Evolutionary conservation across 2,329 filamentous ascomycete species (phyloP), one percentile per base, ranked within the genome.

Genomic region (Aspergillus caelatus): DNA sequence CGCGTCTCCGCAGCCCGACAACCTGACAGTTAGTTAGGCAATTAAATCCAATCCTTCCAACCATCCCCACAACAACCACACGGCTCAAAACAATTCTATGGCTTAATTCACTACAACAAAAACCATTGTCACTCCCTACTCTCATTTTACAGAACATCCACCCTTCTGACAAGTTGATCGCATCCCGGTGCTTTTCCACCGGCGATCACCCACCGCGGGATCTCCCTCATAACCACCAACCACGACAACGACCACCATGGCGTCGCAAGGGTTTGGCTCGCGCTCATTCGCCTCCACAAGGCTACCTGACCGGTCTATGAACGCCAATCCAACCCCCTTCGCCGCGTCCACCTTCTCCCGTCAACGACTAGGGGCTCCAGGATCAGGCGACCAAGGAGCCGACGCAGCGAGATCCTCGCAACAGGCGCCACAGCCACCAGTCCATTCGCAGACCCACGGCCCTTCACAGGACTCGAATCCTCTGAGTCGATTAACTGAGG

Each of bases 401-500:
- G 73, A 77, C 26, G 68, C 67, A 50, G 65, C 67, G 21, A 76
- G 75, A 60, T 64, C 71, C 43, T 68, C 68, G 32, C 73, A 71
- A 67, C 75, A 71, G 65, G 63, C 69, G 57, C 68, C 75, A 63
- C 66, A 74, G 68, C 73, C 72, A 68, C 80, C 74, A 68, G 78
- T 71, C 67, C 77, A 71, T 75, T 77, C 72, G 64, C 78, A 73
- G 71, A 70, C 70, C 73, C 84, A 75, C 72, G 78, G 69, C 68
- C 80, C 75, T 75, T 81, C 72, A 75, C 81, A 75, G 73, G 80
- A 74, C 76, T 78, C 71, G 69, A 86, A 76, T 76, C 80, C 81
- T 41, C 72, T 89, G 55, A 84, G 82, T 57, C 79, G 84, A 50
- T 78, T 98, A 69, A 90, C 88, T 23, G 94, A 97, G 74, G 94